phyloP scores from a whole-genome alignment of 371 early-diverging fungal species.

The Rhizopus delemar region DNA sequence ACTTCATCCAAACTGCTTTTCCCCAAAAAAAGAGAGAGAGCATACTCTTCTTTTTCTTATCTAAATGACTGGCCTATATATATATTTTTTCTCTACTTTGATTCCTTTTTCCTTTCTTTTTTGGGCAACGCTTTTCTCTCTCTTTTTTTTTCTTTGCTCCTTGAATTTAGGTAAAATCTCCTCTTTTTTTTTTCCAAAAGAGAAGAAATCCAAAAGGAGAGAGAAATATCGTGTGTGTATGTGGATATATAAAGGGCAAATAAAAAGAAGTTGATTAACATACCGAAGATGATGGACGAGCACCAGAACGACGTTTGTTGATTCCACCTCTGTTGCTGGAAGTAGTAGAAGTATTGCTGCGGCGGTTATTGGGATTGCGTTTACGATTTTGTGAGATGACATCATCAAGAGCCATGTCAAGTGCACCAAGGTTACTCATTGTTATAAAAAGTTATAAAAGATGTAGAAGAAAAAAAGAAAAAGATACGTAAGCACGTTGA shows the following conservation, averaged over 20 bases:
- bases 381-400: conserved; percentile 44
- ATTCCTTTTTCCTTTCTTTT: background rate
- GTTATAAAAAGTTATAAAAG: background rate
- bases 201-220: background rate
- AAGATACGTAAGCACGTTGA: background rate
- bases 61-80: no score
- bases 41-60: conserved; percentile 5
- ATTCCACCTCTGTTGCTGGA: conserved; percentile 24
- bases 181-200: conserved; percentile 3
- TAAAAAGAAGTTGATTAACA: conserved; percentile 26
- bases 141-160: background rate
- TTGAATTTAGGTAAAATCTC: background rate
- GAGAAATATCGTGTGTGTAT: background rate
- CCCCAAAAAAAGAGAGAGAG: conserved; percentile 1
- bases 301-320: conserved; percentile 30
- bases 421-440: conserved; percentile 38
- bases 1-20: no score
- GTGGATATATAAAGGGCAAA: conserved; percentile 3
- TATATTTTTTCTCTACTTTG: background rate
- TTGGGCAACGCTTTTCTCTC: background rate
- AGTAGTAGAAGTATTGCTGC: conserved; percentile 7
- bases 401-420: conserved; percentile 59
- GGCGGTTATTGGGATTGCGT: conserved; percentile 14
- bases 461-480: background rate
- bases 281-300: conserved; percentile 37